These are phyloP conservation scores for Cercophora scortea DNA, from an alignment of 495 filamentous ascomycete species.

Conservation along the genomic window DNA sequence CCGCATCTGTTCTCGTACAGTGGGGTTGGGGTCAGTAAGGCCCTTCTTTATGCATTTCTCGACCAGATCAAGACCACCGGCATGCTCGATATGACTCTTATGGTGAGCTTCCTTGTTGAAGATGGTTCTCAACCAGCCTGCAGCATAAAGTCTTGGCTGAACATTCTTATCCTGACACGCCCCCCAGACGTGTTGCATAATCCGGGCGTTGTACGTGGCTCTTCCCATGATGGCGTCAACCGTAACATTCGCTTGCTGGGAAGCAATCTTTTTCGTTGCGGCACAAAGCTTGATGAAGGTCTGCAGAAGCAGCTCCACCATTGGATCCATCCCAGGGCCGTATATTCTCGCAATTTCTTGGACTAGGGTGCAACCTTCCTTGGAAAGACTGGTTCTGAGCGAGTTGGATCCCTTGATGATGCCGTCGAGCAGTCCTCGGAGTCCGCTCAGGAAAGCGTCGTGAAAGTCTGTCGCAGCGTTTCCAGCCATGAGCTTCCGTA, in stretches of 20 bases:
- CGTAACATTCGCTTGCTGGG: constrained; percentile 67
- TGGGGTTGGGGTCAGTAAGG: constrained; percentile 77
- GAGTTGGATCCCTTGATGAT: constrained; percentile 84
- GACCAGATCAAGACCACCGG: constrained; percentile 69
- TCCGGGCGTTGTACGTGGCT: constrained; percentile 66
- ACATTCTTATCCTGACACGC: constrained; percentile 90
- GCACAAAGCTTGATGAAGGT: constrained; percentile 82
- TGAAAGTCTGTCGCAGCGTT: constrained; percentile 76
- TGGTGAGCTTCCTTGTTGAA: constrained; percentile 70
- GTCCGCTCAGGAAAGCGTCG: constrained; percentile 54
- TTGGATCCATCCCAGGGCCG: constrained; percentile 72
- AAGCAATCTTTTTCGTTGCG: constrained; percentile 82
- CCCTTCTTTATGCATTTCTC: constrained; percentile 86
- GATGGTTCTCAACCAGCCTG: constrained; percentile 78
- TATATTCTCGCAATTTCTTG: constrained; percentile 75
- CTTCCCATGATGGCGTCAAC: constrained; percentile 68
- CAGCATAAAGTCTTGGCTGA: constrained; percentile 65
- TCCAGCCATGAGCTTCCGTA: constrained; percentile 71
- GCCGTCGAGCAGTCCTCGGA: constrained; percentile 74
- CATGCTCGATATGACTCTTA: constrained; percentile 74
- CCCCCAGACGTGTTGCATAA: constrained; percentile 73
- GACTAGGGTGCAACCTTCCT: constrained; percentile 72
- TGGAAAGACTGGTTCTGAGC: constrained; percentile 80
- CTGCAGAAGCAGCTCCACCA: constrained; percentile 86
- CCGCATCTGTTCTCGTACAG: constrained; percentile 76